Base-by-base conservation (phyloP, 2,329 filamentous ascomycete species). In the Nothopassalora personata region DNA sequence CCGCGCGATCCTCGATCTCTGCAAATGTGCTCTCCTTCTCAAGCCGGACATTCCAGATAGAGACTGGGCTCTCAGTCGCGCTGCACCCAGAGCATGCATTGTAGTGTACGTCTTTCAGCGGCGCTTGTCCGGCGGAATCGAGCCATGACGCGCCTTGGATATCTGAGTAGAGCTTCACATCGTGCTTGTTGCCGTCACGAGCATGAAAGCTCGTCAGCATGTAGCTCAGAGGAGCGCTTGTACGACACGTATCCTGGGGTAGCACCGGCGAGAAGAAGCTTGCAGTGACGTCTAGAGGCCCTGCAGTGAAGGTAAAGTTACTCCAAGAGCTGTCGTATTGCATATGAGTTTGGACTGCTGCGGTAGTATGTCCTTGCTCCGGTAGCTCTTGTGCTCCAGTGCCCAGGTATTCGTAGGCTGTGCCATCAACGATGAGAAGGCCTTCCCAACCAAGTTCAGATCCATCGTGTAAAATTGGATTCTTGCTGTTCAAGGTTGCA, bases 301-400 rank as follows among this genome's bases (percentile, higher is more conserved):
- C 59, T n/a, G 56, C 59, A 10, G 39, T 54, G 48, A 59, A 51
- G n/a, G 56, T 61, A 47, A 59, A 61, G 13, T 59, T 58, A 49
- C 59, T 61, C n/a, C 39, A 59, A 19, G 55, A 50, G 43, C 56
- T 61, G 33, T 59, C 59, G 47, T 61, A 59, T 10, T 28, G 23
- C 11, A 58, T 46, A 10, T 39, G 28, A 28, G 47, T 56, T 18
- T 48, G 52, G 31, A 50, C 39, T 31, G 59, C 59, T 23, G 45
- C 34, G 5, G 33, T 19, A 6, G 57, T 23, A 33, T 57, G 57
- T 28, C 31, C 28, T 31, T 23, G 52, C 10, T 30, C 28, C 23
- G 11, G 50, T 9, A 36, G 54, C 6, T 33, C 34, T 43, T 33
- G 18, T 36, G 52, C 46, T 15, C 23, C 56, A 28, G 31, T 33